Percentiles rank a stretch among this genome's conserved stretches.
Evolutionary conservation across 805 yeast genomes (phyloP).

Genomic region (Candida xiaguanensis): DNA sequence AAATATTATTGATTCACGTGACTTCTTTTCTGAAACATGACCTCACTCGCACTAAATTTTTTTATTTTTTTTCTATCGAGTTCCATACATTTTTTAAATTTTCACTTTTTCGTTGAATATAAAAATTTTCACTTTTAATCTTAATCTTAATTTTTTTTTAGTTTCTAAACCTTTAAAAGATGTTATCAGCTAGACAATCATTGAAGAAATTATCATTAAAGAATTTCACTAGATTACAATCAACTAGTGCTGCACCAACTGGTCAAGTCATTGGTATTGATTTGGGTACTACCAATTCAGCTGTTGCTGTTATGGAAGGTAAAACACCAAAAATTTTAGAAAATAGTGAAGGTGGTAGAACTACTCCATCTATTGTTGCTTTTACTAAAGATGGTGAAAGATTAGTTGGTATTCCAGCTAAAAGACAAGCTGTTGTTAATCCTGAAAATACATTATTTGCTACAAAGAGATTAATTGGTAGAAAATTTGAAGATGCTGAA

Average conservation of each 20-base stretch:
- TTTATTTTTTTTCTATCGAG: constrained; percentile 1
- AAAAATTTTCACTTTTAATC: constrained; percentile 6
- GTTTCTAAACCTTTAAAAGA: constrained; percentile 8
- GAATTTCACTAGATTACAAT: constrained; percentile 24
- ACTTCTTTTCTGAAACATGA: neutral
- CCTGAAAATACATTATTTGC: constrained; percentile 93
- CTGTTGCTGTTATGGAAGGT: constrained; percentile 83
- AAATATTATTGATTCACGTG: too few species aligned
- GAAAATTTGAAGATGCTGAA: constrained; percentile 84
- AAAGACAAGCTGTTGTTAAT: constrained; percentile 93
- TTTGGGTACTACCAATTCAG: constrained; percentile 86
- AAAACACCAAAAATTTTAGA: constrained; percentile 73
- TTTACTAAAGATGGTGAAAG: constrained; percentile 90
- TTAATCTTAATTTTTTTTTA: neutral
- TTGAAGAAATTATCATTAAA: constrained; percentile 26
- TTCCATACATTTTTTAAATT: constrained; percentile 1
- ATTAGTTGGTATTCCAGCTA: constrained; percentile 91
- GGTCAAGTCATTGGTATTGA: constrained; percentile 79
- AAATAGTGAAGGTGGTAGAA: constrained; percentile 69
- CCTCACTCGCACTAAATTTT: neutral
- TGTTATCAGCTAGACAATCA: constrained; percentile 44
- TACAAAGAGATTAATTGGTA: constrained; percentile 91
- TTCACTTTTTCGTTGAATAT: constrained; percentile 1
- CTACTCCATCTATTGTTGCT: constrained; percentile 94
- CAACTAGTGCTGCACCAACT: constrained; percentile 29